Percentiles rank a stretch among this genome's conserved stretches.
These are phyloP conservation scores for Magnusiomyces tetraspermus DNA, from an alignment of 1,139 yeast species.

Conservation along the genomic window DNA sequence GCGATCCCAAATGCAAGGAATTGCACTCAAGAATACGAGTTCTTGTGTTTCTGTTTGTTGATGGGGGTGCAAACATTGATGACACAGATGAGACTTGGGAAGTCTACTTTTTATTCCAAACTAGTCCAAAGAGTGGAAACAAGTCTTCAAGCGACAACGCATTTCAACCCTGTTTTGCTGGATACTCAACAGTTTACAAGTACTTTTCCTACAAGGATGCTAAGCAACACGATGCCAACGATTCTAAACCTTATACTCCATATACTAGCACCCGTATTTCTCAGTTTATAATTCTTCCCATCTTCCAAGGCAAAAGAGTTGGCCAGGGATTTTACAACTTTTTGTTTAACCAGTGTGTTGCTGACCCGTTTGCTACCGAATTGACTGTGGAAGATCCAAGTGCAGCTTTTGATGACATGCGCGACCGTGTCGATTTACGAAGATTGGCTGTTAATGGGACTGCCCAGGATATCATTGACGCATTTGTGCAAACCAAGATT, in stretches of 20 bases:
- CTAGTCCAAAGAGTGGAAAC: slow-evolving; percentile 8
- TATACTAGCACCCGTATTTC: slow-evolving; percentile 64
- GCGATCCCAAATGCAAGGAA: slow-evolving; percentile 38
- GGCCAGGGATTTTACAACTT: slow-evolving; percentile 59
- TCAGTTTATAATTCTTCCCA: slow-evolving; percentile 79
- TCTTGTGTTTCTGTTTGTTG: slow-evolving; percentile 74
- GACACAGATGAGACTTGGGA: slow-evolving; percentile 67
- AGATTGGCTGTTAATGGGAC: slow-evolving; percentile 36
- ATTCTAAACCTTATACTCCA: slow-evolving; percentile 25
- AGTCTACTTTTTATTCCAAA: slow-evolving; percentile 34
- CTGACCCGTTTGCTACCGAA: slow-evolving; percentile 49
- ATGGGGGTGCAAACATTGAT: slow-evolving; percentile 89
- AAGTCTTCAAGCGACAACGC: slow-evolving; percentile 10
- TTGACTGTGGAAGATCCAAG: slow-evolving; percentile 93
- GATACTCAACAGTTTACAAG: slow-evolving; percentile 75
- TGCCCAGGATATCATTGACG: slow-evolving; percentile 20
- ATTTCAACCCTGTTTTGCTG: slow-evolving; percentile 42
- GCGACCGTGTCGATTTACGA: slow-evolving; percentile 72
- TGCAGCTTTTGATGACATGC: slow-evolving; percentile 80
- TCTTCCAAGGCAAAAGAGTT: slow-evolving; percentile 56
- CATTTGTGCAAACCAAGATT: slow-evolving; percentile 7
- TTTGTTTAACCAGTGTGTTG: slow-evolving; percentile 47
- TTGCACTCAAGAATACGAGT: slow-evolving; percentile 68
- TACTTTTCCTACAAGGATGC: slow-evolving; percentile 69
- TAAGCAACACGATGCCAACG: slow-evolving; percentile 42